Conservation (phyloP, 768 basidiomycete genomes). For the Lactifluus pinguis region DNA sequence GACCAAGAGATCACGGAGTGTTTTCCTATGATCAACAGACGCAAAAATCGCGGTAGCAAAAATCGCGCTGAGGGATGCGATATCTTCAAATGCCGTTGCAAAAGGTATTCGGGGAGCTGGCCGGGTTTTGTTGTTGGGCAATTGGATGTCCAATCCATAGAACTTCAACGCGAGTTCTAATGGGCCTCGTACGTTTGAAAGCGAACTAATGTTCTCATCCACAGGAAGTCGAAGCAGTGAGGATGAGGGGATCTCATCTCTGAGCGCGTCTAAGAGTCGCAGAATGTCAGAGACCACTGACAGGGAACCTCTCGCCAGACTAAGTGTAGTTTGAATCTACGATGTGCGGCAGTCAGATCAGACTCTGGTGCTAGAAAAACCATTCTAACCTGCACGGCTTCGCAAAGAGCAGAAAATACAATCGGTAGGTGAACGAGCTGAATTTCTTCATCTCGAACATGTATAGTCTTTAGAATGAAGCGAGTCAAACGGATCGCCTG, state of each 20-base stretch:
- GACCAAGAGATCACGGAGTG: conserved; percentile 44
- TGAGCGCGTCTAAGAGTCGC: conserved; percentile 6
- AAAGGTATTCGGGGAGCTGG: conserved; percentile 40
- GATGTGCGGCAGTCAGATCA: neutral
- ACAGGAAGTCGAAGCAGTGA: conserved; percentile 1
- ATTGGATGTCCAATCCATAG: conserved; percentile 37
- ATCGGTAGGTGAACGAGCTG: conserved; percentile 73
- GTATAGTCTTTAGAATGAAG: conserved; percentile 69
- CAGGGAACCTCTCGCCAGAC: neutral
- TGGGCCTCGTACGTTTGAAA: conserved; percentile 3
- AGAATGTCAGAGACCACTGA: conserved; percentile 5
- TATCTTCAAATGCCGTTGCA: conserved; percentile 46
- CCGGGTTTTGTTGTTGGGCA: neutral
- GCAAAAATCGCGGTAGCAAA: conserved; percentile 28
- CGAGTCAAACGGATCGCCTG: conserved; percentile 60
- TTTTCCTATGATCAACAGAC: conserved; percentile 25
- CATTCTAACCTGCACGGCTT: conserved; percentile 50
- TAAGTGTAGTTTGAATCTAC: conserved; percentile 1
- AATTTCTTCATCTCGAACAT: conserved; percentile 81
- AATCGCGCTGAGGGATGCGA: conserved; percentile 37
- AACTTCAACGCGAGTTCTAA: conserved; percentile 28
- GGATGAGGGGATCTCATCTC: conserved; percentile 10
- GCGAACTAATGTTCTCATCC: neutral
- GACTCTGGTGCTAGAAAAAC: neutral
- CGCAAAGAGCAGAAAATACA: conserved; percentile 59